Conservation (phyloP, 1,139 yeast species). For the Petasospora rhodanensis region DNA sequence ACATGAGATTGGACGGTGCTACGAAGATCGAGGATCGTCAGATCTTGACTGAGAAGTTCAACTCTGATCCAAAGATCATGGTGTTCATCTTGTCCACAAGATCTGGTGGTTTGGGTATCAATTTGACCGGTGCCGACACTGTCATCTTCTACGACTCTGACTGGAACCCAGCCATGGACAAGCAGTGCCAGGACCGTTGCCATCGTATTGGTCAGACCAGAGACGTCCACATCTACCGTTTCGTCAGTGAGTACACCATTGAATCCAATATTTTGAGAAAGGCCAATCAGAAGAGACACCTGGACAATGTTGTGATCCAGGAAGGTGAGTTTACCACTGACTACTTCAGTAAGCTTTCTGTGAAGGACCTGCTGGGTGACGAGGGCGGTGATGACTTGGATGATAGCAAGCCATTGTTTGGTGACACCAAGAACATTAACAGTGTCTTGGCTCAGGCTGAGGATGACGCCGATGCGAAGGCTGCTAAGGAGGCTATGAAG, state of each 20-base stretch:
- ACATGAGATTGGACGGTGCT: conserved; percentile 95
- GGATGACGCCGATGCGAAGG: conserved; percentile 92
- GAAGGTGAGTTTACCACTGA: conserved; percentile 98
- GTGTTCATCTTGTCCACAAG: conserved; percentile 92
- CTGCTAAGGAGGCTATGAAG: conserved; percentile 84
- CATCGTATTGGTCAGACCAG: conserved; percentile 98
- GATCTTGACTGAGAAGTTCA: conserved; percentile 86
- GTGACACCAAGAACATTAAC: conserved; percentile 47
- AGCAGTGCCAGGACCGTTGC: conserved; percentile 98
- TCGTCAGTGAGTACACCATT: conserved; percentile 93
- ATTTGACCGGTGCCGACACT: conserved; percentile 97
- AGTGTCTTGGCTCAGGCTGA: conserved; percentile 86
- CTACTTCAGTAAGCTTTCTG: conserved; percentile 84
- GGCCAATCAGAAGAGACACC: conserved; percentile 92
- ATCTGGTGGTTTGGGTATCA: conserved; percentile 97
- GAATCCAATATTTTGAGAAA: conserved; percentile 92
- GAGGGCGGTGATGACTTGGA: conserved; percentile 33
- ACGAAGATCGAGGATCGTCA: conserved; percentile 97
- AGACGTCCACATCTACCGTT: conserved; percentile 94
- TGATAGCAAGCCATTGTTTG: conserved; percentile 33
- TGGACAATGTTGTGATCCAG: conserved; percentile 94
- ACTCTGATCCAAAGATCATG: conserved; percentile 79
- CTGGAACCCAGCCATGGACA: conserved; percentile 99
- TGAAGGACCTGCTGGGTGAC: conserved; percentile 79
- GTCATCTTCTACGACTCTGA: conserved; percentile 99